Conservation (phyloP, 106 monocot species). For the Phalaenopsis aphrodite region DNA sequence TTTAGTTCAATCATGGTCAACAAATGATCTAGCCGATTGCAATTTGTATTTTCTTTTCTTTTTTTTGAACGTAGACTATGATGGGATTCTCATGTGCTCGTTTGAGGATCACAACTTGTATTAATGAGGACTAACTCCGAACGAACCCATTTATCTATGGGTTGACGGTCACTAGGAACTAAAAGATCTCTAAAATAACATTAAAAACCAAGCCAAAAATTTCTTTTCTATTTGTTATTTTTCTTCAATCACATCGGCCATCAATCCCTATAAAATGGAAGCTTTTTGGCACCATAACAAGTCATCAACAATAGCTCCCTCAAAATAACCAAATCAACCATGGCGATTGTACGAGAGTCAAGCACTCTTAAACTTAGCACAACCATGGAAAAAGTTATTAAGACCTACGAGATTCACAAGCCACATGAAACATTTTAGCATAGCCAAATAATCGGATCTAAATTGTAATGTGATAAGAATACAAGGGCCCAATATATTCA, state of each 20-base stretch:
- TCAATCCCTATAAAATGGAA: background rate
- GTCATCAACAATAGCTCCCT: background rate
- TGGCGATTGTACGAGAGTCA: background rate
- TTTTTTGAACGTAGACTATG: too few species aligned
- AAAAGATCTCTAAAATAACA: too few species aligned
- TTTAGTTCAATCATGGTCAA: too few species aligned
- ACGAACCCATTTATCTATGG: too few species aligned
- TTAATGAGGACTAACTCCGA: too few species aligned
- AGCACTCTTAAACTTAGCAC: background rate
- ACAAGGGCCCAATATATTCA: background rate
- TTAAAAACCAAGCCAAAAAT: too few species aligned
- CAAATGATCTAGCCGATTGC: too few species aligned
- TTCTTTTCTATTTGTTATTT: background rate
- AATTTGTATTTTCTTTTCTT: too few species aligned
- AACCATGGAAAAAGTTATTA: background rate
- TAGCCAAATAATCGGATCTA: background rate
- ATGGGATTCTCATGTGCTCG: too few species aligned
- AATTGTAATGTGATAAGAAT: background rate
- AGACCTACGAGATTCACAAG: background rate
- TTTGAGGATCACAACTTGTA: too few species aligned
- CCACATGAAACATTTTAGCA: background rate
- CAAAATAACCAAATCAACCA: background rate
- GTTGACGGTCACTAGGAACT: too few species aligned
- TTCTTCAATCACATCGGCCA: background rate
- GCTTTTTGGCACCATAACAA: background rate